These are phyloP conservation scores for Cornus controversa DNA, from an alignment of 148 eudicot species.

Conservation along the genomic window DNA sequence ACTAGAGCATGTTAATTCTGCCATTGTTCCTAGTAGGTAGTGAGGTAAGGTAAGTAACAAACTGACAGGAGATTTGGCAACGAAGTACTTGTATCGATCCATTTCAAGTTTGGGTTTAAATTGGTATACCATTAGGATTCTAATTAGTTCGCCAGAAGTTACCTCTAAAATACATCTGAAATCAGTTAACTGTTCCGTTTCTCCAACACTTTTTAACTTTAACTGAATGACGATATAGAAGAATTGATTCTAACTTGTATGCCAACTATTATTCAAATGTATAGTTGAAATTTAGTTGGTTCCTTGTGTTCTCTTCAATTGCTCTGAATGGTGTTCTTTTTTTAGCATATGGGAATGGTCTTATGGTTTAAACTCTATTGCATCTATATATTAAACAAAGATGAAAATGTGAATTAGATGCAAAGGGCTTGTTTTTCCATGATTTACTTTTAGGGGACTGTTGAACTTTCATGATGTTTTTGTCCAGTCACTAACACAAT, in stretches of 20 bases:
- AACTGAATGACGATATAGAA: not conserved
- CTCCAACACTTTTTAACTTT: not conserved
- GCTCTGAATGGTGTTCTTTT: not conserved
- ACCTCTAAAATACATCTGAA: not conserved
- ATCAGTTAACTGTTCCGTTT: not conserved
- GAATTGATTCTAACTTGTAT: not conserved
- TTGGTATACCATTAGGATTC: not conserved
- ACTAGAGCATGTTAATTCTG: constrained; percentile 33
- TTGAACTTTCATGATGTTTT: too few species aligned
- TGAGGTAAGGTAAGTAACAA: not conserved
- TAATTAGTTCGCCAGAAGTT: not conserved
- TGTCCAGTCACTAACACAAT: too few species aligned
- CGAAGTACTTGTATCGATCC: not conserved
- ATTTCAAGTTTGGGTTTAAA: not conserved
- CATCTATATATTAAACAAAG: not conserved
- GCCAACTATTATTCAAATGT: not conserved
- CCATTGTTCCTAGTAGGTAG: constrained; percentile 7
- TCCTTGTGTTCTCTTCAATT: not conserved
- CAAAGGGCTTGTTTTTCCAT: too few species aligned
- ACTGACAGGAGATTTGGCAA: not conserved
- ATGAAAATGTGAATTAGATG: too few species aligned
- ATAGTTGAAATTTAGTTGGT: not conserved
- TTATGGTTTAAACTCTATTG: not conserved
- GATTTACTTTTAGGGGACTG: too few species aligned
- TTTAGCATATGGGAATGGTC: not conserved